A percentile compares a stretch with the other conserved stretches of the same genome.
Evolutionary conservation across 257 asterid species (phyloP).

Genomic region (Galeopsis tetrahit): DNA sequence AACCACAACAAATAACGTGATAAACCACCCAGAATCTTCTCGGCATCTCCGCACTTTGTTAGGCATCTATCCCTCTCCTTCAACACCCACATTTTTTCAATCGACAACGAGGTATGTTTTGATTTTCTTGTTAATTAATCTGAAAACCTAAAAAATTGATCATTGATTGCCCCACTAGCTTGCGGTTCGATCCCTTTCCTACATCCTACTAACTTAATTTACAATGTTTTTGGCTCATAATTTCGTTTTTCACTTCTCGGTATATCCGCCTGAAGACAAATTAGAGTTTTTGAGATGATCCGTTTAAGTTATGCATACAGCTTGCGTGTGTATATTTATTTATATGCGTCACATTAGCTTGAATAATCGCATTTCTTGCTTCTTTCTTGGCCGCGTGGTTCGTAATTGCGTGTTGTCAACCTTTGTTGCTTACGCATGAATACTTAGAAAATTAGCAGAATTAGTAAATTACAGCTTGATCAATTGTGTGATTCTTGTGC

Average conservation of each 20-base stretch:
- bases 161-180: conserved; percentile 27
- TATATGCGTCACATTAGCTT: neutral
- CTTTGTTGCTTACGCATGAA: neutral
- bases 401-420: conserved; percentile 9
- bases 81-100: neutral
- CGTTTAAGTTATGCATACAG: neutral
- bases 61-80: conserved; percentile 23
- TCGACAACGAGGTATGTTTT: neutral
- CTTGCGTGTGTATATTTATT: neutral
- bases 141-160: neutral
- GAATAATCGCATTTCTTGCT: conserved; percentile 16
- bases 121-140: neutral
- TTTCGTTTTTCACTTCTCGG: conserved; percentile 31
- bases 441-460: neutral
- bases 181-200: conserved; percentile 17
- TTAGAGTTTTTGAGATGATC: conserved; percentile 16
- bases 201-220: conserved; percentile 8
- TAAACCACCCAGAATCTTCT: conserved; percentile 29
- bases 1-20: neutral
- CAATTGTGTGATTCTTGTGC: conserved; percentile 11
- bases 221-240: conserved; percentile 32
- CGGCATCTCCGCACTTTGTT: conserved; percentile 50
- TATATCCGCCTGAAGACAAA: conserved; percentile 35
- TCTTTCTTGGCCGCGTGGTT: conserved; percentile 27
- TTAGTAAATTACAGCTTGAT: neutral